Evolutionary conservation across 1,284 basidiomycete genomes (phyloP).

Genomic region (Rugosomyces carneus): DNA sequence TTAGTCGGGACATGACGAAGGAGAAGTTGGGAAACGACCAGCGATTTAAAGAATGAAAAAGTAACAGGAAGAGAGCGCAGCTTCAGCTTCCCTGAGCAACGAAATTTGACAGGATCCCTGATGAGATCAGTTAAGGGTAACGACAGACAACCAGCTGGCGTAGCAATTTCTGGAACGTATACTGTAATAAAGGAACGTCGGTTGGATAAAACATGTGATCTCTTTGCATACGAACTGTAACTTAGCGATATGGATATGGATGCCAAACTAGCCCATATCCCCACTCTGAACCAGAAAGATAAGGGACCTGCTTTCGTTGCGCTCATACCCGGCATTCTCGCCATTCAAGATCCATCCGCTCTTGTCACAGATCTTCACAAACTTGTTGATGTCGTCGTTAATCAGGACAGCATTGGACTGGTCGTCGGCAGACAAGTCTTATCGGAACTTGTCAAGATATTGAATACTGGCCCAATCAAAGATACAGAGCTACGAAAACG

Average conservation of each 20-base stretch:
- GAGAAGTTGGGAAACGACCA: slow-evolving; percentile 3
- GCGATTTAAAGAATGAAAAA: slow-evolving; percentile 1
- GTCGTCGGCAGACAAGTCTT: slow-evolving; percentile 84
- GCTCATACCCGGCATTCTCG: slow-evolving; percentile 51
- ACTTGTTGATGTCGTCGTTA: slow-evolving; percentile 71
- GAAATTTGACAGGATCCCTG: slow-evolving; percentile 11
- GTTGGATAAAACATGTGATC: slow-evolving; percentile 4
- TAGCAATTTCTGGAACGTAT: too few relatives aligned
- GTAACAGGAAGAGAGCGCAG: neutral
- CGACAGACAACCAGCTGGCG: slow-evolving; percentile 1
- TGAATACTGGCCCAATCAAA: slow-evolving; percentile 50
- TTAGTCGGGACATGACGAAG: slow-evolving; percentile 40
- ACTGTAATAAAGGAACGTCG: too few relatives aligned
- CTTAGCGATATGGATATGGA: too few relatives aligned
- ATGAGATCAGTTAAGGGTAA: slow-evolving; percentile 1
- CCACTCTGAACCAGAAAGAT: slow-evolving; percentile 73
- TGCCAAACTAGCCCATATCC: slow-evolving; percentile 52
- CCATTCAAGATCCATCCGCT: slow-evolving; percentile 37
- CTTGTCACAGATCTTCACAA: slow-evolving; percentile 53
- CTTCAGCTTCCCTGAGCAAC: slow-evolving; percentile 7
- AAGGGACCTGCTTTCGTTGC: slow-evolving; percentile 72
- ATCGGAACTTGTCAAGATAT: slow-evolving; percentile 68
- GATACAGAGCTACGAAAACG: slow-evolving; percentile 56
- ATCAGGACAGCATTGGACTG: slow-evolving; percentile 73
- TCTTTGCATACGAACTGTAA: too few relatives aligned